Percentiles rank a stretch among this genome's conserved stretches.
Conservation (phyloP, 495 filamentous ascomycete species). For the Cercophora sp. region DNA sequence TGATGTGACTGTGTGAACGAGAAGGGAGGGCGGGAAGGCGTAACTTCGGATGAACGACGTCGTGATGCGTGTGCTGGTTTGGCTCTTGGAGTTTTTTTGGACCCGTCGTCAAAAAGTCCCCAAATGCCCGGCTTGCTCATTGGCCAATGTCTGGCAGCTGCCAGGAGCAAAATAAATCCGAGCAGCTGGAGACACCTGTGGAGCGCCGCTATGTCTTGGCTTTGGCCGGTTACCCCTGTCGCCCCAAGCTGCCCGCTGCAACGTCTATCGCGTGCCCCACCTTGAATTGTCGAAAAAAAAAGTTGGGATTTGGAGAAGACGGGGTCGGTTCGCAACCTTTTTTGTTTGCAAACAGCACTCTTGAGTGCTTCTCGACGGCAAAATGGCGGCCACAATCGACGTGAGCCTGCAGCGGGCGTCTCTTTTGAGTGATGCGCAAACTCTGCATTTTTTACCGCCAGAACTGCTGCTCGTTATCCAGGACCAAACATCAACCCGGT, state of each 20-base stretch:
- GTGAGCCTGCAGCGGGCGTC: conserved; percentile 37
- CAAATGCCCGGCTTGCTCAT: conserved; percentile 16
- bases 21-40: conserved; percentile 4
- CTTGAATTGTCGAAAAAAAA: conserved; percentile 31
- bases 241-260: background rate
- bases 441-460: conserved; percentile 55
- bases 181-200: background rate
- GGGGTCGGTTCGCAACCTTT: conserved; percentile 1
- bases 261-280: conserved; percentile 18
- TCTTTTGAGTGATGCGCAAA: conserved; percentile 34
- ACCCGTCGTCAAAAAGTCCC: conserved; percentile 24
- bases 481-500: conserved; percentile 56
- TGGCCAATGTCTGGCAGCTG: conserved; percentile 11
- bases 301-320: conserved; percentile 18
- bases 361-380: conserved; percentile 14
- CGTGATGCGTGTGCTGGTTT: conserved; percentile 18
- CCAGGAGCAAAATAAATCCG: conserved; percentile 21
- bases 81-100: conserved; percentile 23
- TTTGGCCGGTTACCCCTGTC: background rate
- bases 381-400: conserved; percentile 45
- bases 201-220: background rate
- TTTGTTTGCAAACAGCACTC: conserved; percentile 5
- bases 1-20: conserved; percentile 17
- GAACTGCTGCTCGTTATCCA: conserved; percentile 63
- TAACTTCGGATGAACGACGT: background rate